Evolutionary conservation across 352 stramenopile genomes (phyloP), one percentile per base, ranked within the genome.

Genomic region (Phytophthora capsici): DNA sequence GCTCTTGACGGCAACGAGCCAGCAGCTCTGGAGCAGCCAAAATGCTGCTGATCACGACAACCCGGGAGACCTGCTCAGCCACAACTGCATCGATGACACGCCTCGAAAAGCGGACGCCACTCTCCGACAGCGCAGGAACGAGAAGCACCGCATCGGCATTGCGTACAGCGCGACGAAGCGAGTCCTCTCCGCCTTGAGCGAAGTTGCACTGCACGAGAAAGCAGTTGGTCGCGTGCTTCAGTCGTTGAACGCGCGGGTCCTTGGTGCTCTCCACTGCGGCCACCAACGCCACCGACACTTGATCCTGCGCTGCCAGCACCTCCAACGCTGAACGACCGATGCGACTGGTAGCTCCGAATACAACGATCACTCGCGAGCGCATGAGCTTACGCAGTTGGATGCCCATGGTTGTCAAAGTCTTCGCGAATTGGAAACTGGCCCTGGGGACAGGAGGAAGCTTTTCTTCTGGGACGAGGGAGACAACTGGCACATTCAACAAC

Each of bases 301-400:
- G 60, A 2, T 80, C 53, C 25, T 80, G 73, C 0, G 57, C 47
- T 0, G 77, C 56, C 32, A 94, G 64, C 32, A 66, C 63, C 64
- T 90, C 77, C 54, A 94, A 69, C 23, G 77, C 63, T 4, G 83
- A 71, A 14, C 78, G 76, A 13, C 85, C 85, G 23, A 92, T 80
- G 36, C 83, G 85, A 46, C 74, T 92, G 17, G 78, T 90, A 53
- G 78, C 83, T 5, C 85, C 85, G 47, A 94, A 92, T 51, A 94
- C 82, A 36, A 94, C 85, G 43, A 94, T 78, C 44, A 91, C 77
- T 12, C 73, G 74, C 13, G 78, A 69, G 4, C 70, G 70, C 59
- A 90, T 69, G 56, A 93, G 38, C 58, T 86, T 89, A 23, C 78
- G 80, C 30, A 93, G 61, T 46, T 80, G 66, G 25, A 90, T 72